Conservation (phyloP, 2,329 filamentous ascomycete genomes). For the Cryphonectria radicalis region DNA sequence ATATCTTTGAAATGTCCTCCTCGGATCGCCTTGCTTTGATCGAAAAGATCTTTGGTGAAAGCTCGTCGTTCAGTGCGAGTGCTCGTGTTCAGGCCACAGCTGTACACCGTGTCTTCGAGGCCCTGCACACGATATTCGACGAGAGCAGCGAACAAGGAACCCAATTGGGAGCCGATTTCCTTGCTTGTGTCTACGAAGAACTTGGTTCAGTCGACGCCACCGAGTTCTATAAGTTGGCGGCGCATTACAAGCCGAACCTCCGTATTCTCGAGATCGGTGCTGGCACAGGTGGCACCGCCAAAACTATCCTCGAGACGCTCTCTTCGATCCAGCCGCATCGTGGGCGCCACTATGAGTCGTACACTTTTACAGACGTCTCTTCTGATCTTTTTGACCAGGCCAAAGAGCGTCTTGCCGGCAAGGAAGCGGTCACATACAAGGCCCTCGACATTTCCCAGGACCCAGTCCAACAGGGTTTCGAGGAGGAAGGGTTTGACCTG, state of each 20-base stretch:
- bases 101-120: not conserved
- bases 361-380: slow-evolving; percentile 14
- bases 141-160: not conserved
- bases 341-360: slow-evolving; percentile 7
- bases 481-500: slow-evolving; percentile 36
- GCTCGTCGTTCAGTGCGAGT: not conserved
- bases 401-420: slow-evolving; percentile 34
- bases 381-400: slow-evolving; percentile 29
- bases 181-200: not conserved
- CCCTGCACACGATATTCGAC: not conserved
- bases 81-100: not conserved
- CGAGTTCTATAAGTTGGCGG: not conserved
- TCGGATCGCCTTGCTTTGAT: not conserved
- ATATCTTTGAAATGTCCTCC: not conserved
- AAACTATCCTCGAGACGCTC: slow-evolving; percentile 36
- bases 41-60: not conserved
- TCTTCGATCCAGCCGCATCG: slow-evolving; percentile 1
- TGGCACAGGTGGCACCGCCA: slow-evolving; percentile 48
- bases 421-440: slow-evolving; percentile 35
- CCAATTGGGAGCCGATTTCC: not conserved
- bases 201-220: not conserved
- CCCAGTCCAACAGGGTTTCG: slow-evolving; percentile 39
- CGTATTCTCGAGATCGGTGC: slow-evolving; percentile 47
- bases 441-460: slow-evolving; percentile 38
- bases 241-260: slow-evolving; percentile 2